Percentiles rank a stretch among this genome's conserved stretches.
These are phyloP conservation scores for Alternaria arbusti DNA, from an alignment of 2,329 filamentous ascomycete genomes.

Conservation along the genomic window DNA sequence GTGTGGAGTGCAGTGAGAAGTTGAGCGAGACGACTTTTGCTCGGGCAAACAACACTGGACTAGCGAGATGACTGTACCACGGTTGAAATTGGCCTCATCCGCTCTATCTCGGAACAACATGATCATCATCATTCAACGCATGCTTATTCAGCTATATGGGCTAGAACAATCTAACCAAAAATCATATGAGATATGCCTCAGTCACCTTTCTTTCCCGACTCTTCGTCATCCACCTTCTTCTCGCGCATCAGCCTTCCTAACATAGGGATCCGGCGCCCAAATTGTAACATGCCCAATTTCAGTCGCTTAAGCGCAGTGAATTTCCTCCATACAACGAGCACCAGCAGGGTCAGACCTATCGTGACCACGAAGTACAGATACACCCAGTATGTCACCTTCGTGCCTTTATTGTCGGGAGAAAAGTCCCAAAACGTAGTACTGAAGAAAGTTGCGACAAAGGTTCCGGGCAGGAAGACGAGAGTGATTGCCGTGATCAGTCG, in stretches of 20 bases:
- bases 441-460: neutral
- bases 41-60: neutral
- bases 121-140: neutral
- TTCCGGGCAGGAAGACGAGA: neutral
- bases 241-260: neutral
- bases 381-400: neutral
- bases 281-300: neutral
- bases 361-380: neutral
- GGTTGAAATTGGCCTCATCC: neutral
- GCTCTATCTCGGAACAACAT: fast-evolving
- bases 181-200: neutral
- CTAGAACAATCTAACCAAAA: neutral
- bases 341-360: neutral
- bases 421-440: neutral
- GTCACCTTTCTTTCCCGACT: neutral
- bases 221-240: neutral
- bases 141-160: neutral
- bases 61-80: neutral
- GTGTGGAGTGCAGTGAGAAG: neutral
- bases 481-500: neutral
- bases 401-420: neutral
- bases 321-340: neutral
- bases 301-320: neutral
- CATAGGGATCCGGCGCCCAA: neutral
- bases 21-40: neutral